Base-by-base conservation (phyloP, 306 rosid species). In the Argentina anserina region DNA sequence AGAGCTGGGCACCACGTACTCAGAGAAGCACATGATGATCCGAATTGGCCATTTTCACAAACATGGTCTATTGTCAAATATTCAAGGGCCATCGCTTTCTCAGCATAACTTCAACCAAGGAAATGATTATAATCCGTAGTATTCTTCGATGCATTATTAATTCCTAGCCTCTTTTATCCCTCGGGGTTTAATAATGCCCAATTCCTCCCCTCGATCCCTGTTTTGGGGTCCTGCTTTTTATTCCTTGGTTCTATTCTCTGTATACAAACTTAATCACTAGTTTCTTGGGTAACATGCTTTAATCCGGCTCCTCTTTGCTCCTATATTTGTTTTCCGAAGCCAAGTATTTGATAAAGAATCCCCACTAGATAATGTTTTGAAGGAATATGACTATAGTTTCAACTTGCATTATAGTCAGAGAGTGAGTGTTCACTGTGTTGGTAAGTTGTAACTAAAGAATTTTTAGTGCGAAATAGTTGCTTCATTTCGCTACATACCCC, bases 11-110 rank as follows among this genome's bases (percentile, higher is more conserved):
- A 59, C 74, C 65, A 55, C 12, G 47, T 63, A 81, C 52, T 14
- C 86, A 73, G 83, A 70, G 81, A 29, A 67, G 90, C 92, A 87
- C 90, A 81, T 84, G 90, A 69, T 36, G 52, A n/a, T 69, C 29
- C 4, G 26, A 70, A 78, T 34, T 49, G 43, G 76, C 66, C 76
- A 61, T 72, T 52, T 65, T 26, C 45, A 25, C 9, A 50, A 52
- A 61, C 80, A 75, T 80, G 77, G 59, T 74, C 65, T 76, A 40
- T 47, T 71, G 82, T 84, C 88, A 85, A 82, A 74, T 76, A 81
- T 71, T 29, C 21, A 13, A 60, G 87, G 67, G 75, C 87, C 78
- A 73, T 83, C 49, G 23, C 60, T 75, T 81, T 80, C 79, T 71
- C 33, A 34, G 74, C 60, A 36, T 9, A 65, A 13, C 1, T 37